These are phyloP conservation scores for Terfezia boudieri DNA, from an alignment of 495 filamentous ascomycete species.

Conservation along the genomic window DNA sequence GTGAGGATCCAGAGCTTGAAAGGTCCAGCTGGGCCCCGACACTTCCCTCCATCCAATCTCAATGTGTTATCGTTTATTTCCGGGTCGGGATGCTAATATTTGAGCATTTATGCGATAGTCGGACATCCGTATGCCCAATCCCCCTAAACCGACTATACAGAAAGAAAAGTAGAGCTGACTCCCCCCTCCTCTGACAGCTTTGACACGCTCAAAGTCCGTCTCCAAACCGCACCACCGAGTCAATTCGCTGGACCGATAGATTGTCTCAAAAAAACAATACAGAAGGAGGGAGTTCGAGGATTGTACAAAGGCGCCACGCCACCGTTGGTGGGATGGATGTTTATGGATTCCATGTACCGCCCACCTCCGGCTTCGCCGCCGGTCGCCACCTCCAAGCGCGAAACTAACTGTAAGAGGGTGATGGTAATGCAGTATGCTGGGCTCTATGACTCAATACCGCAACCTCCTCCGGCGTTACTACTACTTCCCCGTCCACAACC, in stretches of 20 bases:
- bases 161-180: constrained; percentile 13
- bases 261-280: constrained; percentile 58
- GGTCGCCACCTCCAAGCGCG: background rate
- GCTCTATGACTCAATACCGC: constrained; percentile 72
- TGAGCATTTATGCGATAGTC: constrained; percentile 21
- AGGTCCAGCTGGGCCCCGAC: too few relatives aligned
- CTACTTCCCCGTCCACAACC: constrained; percentile 32
- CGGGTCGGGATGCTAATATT: constrained; percentile 1
- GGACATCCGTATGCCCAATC: constrained; percentile 31
- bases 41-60: too few relatives aligned
- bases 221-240: constrained; percentile 59
- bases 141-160: constrained; percentile 19
- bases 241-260: constrained; percentile 76
- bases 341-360: constrained; percentile 65
- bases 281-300: constrained; percentile 54
- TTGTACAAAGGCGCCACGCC: constrained; percentile 85
- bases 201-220: constrained; percentile 87
- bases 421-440: constrained; percentile 44
- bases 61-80: background rate
- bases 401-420: too few relatives aligned
- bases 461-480: constrained; percentile 55
- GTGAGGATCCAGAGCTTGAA: too few relatives aligned
- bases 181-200: constrained; percentile 31
- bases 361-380: constrained; percentile 5
- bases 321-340: constrained; percentile 88